A percentile compares a stretch with the other conserved stretches of the same genome.
Evolutionary conservation across 2,329 filamentous ascomycete species (phyloP).

Genomic region (Akanthomyces dipterigenus): DNA sequence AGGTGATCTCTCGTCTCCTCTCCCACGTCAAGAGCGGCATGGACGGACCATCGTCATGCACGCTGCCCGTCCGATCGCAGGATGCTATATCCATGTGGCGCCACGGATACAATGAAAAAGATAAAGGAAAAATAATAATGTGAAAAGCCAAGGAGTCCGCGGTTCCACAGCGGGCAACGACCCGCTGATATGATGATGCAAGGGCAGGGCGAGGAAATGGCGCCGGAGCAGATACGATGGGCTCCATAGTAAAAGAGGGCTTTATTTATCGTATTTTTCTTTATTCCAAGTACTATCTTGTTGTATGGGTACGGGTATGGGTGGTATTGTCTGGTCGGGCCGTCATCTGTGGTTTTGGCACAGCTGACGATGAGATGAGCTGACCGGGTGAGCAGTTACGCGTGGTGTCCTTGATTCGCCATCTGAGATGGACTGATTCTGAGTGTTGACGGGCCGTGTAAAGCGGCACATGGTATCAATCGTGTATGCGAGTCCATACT

Average conservation of each 20-base stretch:
- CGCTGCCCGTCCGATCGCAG: too few relatives aligned
- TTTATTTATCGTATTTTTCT: not conserved
- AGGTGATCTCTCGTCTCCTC: too few relatives aligned
- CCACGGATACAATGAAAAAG: not conserved
- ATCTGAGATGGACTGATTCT: not conserved
- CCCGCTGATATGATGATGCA: conserved; percentile 5
- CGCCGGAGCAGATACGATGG: conserved; percentile 10
- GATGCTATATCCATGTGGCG: too few relatives aligned
- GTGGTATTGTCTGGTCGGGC: not conserved
- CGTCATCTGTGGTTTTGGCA: not conserved
- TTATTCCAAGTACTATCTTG: not conserved
- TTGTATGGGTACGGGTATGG: not conserved
- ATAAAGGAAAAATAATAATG: not conserved
- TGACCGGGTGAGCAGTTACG: not conserved
- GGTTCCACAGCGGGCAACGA: conserved; percentile 10
- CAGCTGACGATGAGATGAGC: not conserved
- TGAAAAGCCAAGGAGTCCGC: not conserved
- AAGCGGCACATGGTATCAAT: too few relatives aligned
- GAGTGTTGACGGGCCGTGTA: not conserved
- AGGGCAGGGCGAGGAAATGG: not conserved
- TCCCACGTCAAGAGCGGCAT: too few relatives aligned
- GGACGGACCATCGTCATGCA: too few relatives aligned
- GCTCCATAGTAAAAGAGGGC: conserved; percentile 2
- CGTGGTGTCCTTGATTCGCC: not conserved
- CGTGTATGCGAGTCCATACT: too few relatives aligned